Evolutionary conservation across 2,329 filamentous ascomycete genomes (phyloP).

Genomic region (Aspergillus candidus): DNA sequence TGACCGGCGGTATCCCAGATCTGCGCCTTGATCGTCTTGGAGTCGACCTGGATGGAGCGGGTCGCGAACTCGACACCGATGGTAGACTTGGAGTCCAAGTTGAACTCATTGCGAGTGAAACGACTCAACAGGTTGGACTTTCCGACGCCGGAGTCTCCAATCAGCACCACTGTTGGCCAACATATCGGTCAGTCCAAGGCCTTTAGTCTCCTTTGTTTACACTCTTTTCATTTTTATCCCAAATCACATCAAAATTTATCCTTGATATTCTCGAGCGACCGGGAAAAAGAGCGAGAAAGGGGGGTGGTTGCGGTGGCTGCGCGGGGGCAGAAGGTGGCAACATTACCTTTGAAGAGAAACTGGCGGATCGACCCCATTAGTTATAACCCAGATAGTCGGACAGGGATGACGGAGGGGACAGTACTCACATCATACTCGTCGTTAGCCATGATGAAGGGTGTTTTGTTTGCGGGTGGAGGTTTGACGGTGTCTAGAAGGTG

Average conservation of each 20-base stretch:
- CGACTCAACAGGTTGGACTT: conserved; percentile 99
- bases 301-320: conserved; percentile 14
- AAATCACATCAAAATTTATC: no score
- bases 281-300: conserved; percentile 11
- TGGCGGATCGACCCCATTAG: conserved; percentile 38
- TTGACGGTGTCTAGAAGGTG: conserved; percentile 10
- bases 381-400: background rate
- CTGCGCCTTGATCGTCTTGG: conserved; percentile 99
- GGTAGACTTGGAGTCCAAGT: conserved; percentile 98
- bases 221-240: no score
- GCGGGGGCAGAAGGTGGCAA: conserved; percentile 19
- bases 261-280: background rate
- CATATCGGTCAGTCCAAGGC: no score
- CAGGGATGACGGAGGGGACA: background rate
- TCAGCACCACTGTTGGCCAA: conserved; percentile 71
- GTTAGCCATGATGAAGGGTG: conserved; percentile 71
- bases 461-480: conserved; percentile 14
- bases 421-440: conserved; percentile 97
- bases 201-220: no score
- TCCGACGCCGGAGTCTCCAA: conserved; percentile 98
- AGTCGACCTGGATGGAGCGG: conserved; percentile 95
- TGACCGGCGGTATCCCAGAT: conserved; percentile 99
- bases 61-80: conserved; percentile 99
- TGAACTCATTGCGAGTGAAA: conserved; percentile 99
- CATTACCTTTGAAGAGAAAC: conserved; percentile 97